Percentiles rank a stretch among this genome's conserved stretches.
These are phyloP conservation scores for Talinum fruticosum DNA, from an alignment of 148 eudicot genomes.

Conservation along the genomic window DNA sequence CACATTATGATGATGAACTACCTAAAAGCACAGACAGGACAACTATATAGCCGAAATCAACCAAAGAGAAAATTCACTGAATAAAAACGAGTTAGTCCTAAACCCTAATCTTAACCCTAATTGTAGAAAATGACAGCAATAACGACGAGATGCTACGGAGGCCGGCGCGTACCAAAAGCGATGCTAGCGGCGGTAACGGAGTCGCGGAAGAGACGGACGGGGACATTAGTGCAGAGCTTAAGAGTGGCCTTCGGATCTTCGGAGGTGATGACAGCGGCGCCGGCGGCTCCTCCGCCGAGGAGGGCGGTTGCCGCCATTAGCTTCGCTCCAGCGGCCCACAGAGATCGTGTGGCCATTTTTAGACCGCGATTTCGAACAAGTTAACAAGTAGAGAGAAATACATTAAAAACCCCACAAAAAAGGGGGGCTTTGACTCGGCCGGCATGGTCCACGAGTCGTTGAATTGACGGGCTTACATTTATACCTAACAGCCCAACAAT, in stretches of 20 bases:
- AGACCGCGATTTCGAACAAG: constrained; percentile 19
- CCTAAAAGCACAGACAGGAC: background rate
- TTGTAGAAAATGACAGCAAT: background rate
- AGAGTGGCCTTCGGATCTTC: constrained; percentile 70
- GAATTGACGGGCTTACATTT: background rate
- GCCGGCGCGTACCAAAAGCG: constrained; percentile 57
- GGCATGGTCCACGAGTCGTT: background rate
- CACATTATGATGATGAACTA: background rate
- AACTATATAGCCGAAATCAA: background rate
- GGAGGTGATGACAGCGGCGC: constrained; percentile 57
- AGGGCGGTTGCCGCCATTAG: constrained; percentile 46
- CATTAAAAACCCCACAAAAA: no score
- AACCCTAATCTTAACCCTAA: constrained; percentile 14
- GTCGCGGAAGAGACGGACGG: constrained; percentile 69
- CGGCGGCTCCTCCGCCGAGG: constrained; percentile 54
- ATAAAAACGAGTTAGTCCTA: background rate
- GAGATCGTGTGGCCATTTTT: constrained; percentile 55
- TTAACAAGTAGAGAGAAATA: background rate
- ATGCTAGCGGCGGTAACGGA: constrained; percentile 72
- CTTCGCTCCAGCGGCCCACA: constrained; percentile 53
- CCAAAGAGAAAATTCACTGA: background rate
- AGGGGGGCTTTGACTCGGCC: background rate
- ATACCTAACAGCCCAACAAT: background rate
- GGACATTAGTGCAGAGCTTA: constrained; percentile 70
- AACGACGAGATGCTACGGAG: background rate